phyloP scores from a whole-genome alignment of 2,329 filamentous ascomycete genomes.

The Diaporthe vaccinii region DNA sequence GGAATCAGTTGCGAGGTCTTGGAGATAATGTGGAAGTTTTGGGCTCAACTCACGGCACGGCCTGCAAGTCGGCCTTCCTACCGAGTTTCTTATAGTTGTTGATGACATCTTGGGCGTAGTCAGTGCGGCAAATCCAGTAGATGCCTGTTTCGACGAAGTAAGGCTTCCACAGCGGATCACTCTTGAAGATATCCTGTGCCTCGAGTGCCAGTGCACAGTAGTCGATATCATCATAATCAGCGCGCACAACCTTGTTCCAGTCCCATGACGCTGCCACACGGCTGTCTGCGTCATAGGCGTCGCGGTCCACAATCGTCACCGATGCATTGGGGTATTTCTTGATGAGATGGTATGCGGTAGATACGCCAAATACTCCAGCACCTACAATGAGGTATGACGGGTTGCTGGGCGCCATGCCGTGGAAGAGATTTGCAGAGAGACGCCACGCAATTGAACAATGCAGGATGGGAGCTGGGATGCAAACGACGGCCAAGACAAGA shows the following conservation, averaged over 20 bases:
- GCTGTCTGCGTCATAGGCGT: constrained; percentile 61
- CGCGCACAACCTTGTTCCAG: constrained; percentile 80
- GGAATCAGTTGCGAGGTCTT: background rate
- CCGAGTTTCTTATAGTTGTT: constrained; percentile 65
- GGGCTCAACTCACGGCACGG: constrained; percentile 51
- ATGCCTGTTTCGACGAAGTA: constrained; percentile 73
- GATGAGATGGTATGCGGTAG: constrained; percentile 74
- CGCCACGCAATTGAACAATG: background rate
- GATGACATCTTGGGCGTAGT: constrained; percentile 65
- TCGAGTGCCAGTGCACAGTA: constrained; percentile 77
- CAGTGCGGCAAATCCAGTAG: constrained; percentile 66
- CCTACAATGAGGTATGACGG: constrained; percentile 71
- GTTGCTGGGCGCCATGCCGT: background rate
- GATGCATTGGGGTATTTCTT: constrained; percentile 61
- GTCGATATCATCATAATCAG: constrained; percentile 75
- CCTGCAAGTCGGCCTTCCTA: constrained; percentile 55
- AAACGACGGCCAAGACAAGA: background rate
- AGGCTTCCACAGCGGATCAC: constrained; percentile 67
- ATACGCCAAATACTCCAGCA: constrained; percentile 75
- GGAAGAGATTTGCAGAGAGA: background rate
- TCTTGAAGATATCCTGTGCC: constrained; percentile 72
- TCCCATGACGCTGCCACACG: constrained; percentile 76
- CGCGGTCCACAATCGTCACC: constrained; percentile 71
- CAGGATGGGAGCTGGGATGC: background rate
- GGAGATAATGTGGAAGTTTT: no score